Conservation (phyloP, 148 eudicot species). For the Camellia granthamiana region DNA sequence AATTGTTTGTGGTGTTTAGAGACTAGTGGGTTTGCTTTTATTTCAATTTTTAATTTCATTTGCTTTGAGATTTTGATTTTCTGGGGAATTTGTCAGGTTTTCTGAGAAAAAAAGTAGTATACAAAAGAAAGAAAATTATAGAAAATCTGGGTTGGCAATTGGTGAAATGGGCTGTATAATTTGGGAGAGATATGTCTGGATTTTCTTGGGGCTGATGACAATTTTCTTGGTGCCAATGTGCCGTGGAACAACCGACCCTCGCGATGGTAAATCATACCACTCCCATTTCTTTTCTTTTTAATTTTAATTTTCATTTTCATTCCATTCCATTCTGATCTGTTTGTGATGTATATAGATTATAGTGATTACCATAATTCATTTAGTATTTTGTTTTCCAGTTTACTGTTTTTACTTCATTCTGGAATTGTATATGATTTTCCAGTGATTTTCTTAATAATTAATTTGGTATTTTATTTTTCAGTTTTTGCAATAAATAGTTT, state of each 20-base stretch:
- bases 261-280: conserved; percentile 50
- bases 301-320: not conserved
- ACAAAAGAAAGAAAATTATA: not conserved
- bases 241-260: conserved; percentile 56
- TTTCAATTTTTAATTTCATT: not conserved
- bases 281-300: not conserved
- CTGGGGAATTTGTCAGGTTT: conserved; percentile 9
- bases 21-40: not conserved
- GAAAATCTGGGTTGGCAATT: conserved; percentile 11
- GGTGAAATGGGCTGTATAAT: conserved; percentile 32
- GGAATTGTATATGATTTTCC: not conserved
- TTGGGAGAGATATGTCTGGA: conserved; percentile 28
- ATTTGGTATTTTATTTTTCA: conserved; percentile 29
- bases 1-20: not conserved
- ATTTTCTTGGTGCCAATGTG: conserved; percentile 30
- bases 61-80: not conserved
- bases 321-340: not conserved
- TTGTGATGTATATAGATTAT: not conserved
- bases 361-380: not conserved
- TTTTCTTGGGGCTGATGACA: conserved; percentile 31
- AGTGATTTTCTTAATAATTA: conserved; percentile 6
- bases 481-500: conserved; percentile 79
- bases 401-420: not conserved
- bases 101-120: not conserved
- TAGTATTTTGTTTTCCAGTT: not conserved